Evolutionary conservation across 140 eudicot species (phyloP).

Genomic region (Anethum foeniculum): DNA sequence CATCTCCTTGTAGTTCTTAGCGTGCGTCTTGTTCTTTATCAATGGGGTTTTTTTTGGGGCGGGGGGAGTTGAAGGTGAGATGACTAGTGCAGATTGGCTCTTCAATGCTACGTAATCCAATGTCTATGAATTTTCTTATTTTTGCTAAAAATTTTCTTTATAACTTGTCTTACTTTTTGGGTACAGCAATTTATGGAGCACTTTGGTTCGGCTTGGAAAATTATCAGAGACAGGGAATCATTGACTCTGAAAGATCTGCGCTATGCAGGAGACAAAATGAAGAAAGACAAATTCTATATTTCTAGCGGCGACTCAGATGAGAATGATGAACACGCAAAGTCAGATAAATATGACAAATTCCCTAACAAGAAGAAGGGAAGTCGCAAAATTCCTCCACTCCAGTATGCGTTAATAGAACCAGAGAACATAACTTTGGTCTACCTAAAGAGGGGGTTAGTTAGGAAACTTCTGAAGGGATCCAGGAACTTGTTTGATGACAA

Average conservation of each 20-base stretch:
- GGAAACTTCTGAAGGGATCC: conserved; percentile 32
- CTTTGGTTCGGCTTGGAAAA: conserved; percentile 70
- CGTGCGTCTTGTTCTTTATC: too few species aligned
- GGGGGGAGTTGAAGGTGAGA: too few species aligned
- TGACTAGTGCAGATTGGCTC: background rate
- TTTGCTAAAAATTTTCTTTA: background rate
- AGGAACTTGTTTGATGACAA: conserved; percentile 50
- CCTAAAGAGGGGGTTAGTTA: conserved; percentile 56
- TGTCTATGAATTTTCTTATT: too few species aligned
- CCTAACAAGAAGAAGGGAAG: background rate
- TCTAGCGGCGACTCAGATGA: conserved; percentile 34
- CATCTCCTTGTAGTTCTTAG: too few species aligned
- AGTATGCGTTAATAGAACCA: conserved; percentile 51
- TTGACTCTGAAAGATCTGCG: conserved; percentile 34
- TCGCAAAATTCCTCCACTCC: conserved; percentile 16
- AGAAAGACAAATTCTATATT: conserved; percentile 21
- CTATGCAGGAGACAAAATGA: conserved; percentile 31
- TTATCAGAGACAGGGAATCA: conserved; percentile 46
- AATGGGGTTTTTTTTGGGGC: too few species aligned
- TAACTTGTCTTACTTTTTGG: background rate
- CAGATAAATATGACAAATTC: conserved; percentile 14
- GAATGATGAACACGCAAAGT: conserved; percentile 20
- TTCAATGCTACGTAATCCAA: background rate
- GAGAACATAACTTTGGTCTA: conserved; percentile 67
- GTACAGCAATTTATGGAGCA: background rate